These are phyloP conservation scores for Fusarium hostae DNA, from an alignment of 2,329 filamentous ascomycete genomes.

Conservation along the genomic window DNA sequence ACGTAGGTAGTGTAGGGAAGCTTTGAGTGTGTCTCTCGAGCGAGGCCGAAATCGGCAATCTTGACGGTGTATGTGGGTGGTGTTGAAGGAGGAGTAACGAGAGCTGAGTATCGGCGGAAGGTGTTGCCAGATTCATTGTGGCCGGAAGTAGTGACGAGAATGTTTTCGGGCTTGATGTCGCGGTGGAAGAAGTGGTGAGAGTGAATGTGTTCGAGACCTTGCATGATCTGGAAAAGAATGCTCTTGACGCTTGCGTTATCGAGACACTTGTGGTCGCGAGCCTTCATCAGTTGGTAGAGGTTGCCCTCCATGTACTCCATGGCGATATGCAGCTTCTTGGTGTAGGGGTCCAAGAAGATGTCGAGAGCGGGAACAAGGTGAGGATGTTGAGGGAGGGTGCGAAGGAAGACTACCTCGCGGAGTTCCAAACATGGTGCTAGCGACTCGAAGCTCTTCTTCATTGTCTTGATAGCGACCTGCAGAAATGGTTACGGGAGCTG, in stretches of 20 bases:
- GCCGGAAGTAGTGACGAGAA: slow-evolving; percentile 91
- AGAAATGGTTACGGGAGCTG: slow-evolving; percentile 29
- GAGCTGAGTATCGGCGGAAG: slow-evolving; percentile 90
- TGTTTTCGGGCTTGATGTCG: slow-evolving; percentile 99
- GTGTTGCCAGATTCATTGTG: slow-evolving; percentile 84
- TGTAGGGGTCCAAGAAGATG: slow-evolving; percentile 97
- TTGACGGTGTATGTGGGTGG: slow-evolving; percentile 96
- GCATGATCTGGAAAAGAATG: slow-evolving; percentile 96
- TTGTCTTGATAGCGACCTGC: slow-evolving; percentile 98
- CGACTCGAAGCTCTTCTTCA: slow-evolving; percentile 99
- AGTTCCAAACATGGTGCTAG: slow-evolving; percentile 91
- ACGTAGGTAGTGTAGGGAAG: slow-evolving; percentile 98
- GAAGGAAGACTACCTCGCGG: slow-evolving; percentile 95
- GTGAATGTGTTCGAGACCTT: slow-evolving; percentile 96
- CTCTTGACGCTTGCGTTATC: slow-evolving; percentile 95
- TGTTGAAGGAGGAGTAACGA: slow-evolving; percentile 94
- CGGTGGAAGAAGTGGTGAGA: slow-evolving; percentile 98
- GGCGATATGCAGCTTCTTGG: slow-evolving; percentile 94
- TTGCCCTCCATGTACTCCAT: slow-evolving; percentile 99
- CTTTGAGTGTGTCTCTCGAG: slow-evolving; percentile 96
- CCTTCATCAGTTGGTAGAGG: slow-evolving; percentile 98
- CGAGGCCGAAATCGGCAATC: slow-evolving; percentile 97
- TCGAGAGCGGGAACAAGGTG: slow-evolving; percentile 97
- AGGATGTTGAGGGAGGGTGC: slow-evolving; percentile 85
- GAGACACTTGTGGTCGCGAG: slow-evolving; percentile 92